phyloP scores from a whole-genome alignment of 2,329 filamentous ascomycete genomes.

The Periconia sp. region DNA sequence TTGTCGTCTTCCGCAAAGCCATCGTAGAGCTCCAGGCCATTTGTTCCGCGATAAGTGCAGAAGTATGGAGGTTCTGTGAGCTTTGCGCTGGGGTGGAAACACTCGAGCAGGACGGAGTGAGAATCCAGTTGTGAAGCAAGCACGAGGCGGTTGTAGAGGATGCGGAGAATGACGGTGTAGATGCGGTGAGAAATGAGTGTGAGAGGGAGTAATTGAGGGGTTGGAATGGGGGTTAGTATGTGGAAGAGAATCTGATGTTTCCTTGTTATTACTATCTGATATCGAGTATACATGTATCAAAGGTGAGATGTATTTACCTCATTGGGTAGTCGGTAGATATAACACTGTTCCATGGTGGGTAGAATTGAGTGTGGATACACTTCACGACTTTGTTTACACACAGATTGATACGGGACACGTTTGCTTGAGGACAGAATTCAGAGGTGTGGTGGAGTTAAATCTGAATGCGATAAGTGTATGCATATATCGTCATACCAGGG shows the following conservation, averaged over 20 bases:
- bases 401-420: too few species aligned
- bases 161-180: conserved; percentile 62
- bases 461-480: conserved; percentile 9
- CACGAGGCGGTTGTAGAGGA: conserved; percentile 66
- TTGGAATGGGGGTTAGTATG: conserved; percentile 46
- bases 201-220: conserved; percentile 53
- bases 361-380: background rate
- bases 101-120: conserved; percentile 74
- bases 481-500: conserved; percentile 30
- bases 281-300: background rate
- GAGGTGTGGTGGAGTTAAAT: too few species aligned
- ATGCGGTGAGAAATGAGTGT: conserved; percentile 64
- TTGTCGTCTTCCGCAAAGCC: conserved; percentile 32
- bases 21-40: conserved; percentile 55
- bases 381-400: too few species aligned
- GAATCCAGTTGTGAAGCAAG: conserved; percentile 59
- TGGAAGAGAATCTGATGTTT: conserved; percentile 45
- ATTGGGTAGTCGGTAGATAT: conserved; percentile 42
- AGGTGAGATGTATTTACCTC: conserved; percentile 25
- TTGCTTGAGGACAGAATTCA: too few species aligned
- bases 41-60: conserved; percentile 68
- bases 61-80: conserved; percentile 68
- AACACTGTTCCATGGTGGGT: conserved; percentile 26
- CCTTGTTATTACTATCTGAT: conserved; percentile 13
- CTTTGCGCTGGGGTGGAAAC: conserved; percentile 72